phyloP scores from a whole-genome alignment of 495 filamentous ascomycete species.

The Darksidea phi region DNA sequence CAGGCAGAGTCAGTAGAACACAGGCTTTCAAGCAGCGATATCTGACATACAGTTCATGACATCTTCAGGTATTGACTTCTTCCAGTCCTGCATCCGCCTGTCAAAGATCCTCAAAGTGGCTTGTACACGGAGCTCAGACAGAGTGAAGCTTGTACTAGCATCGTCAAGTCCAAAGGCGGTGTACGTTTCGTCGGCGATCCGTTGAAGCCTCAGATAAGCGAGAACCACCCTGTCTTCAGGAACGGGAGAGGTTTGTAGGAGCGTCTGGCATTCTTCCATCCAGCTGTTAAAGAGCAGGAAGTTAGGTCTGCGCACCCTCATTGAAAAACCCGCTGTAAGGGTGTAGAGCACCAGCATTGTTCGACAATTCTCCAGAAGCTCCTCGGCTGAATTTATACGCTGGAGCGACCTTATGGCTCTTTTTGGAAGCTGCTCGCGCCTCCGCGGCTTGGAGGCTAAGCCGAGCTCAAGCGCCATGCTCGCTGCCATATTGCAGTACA shows the following conservation, averaged over 20 bases:
- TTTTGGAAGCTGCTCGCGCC: slow-evolving; percentile 31
- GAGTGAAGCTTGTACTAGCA: slow-evolving; percentile 46
- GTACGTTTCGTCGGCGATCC: slow-evolving; percentile 53
- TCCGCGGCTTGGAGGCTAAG: slow-evolving; percentile 45
- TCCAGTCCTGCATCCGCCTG: slow-evolving; percentile 52
- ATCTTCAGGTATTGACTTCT: slow-evolving; percentile 43
- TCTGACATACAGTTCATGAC: slow-evolving; percentile 38
- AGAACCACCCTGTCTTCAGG: slow-evolving; percentile 48
- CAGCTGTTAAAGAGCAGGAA: slow-evolving; percentile 54
- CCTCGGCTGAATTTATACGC: slow-evolving; percentile 27
- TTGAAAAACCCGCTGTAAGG: slow-evolving; percentile 49
- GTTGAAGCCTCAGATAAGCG: slow-evolving; percentile 49
- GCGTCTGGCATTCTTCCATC: slow-evolving; percentile 50
- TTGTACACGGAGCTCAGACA: slow-evolving; percentile 52
- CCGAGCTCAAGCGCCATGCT: slow-evolving; percentile 58
- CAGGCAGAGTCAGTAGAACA: slow-evolving; percentile 39
- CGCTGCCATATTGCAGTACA: slow-evolving; percentile 55
- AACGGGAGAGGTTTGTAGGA: slow-evolving; percentile 48
- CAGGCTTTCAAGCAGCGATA: background rate
- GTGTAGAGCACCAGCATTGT: slow-evolving; percentile 53
- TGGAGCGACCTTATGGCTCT: slow-evolving; percentile 12
- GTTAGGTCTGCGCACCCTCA: slow-evolving; percentile 55
- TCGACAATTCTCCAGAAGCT: slow-evolving; percentile 37
- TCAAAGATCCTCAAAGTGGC: slow-evolving; percentile 54
- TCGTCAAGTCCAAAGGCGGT: slow-evolving; percentile 55